Base-by-base conservation (phyloP, 345 rosid genomes). In the Citropsis articulata region DNA sequence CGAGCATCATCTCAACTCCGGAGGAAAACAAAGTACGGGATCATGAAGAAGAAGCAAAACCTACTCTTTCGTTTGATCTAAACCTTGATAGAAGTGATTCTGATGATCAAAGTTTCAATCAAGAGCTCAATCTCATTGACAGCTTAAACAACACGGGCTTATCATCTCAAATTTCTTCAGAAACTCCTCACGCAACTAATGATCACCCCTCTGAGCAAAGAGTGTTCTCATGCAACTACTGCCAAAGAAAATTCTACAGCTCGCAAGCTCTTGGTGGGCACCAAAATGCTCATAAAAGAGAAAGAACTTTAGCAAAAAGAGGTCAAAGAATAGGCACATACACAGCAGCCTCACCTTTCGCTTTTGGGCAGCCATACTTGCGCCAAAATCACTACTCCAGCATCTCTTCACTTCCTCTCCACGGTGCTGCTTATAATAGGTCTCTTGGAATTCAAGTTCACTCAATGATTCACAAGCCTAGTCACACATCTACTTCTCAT, bases 201-300 rank as follows among this genome's bases (percentile, higher is more conserved):
- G 81, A 57, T 35, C 53, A 67, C 7, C 66, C 33, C 9, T 31
- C 80, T 0, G 90, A 88, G 76, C 87, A 86, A 40, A 78, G 95
- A 70, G 87, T 92, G 22, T 93, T 93, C 86, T 86, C 95, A 5
- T 93, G 98, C 85, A 93, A 91, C 86, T 93, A 91, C 78, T 93
- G 98, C 78, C 93, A 92, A 75, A 86, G 98, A 77, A 93, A 90
- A 72, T 93, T 93, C 88, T 90, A 92, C 68, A 92, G 97, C 77
- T 93, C 98, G 48, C 98, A 93, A 73, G 98, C 98, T 0, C 92
- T 93, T 24, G 98, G 98, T 28, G 98, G 98, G 4, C 98, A 93
- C 76, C 98, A 93, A 84, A 93, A 93, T 77, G 98, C 97, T 0
- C 98, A 93, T 71, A 93, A 92, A 81, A 84, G 95, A 71, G 98